A percentile compares a stretch with the other conserved stretches of the same genome.
phyloP scores from a whole-genome alignment of 495 filamentous ascomycete species.

The Hypoxylon cercidicola region DNA sequence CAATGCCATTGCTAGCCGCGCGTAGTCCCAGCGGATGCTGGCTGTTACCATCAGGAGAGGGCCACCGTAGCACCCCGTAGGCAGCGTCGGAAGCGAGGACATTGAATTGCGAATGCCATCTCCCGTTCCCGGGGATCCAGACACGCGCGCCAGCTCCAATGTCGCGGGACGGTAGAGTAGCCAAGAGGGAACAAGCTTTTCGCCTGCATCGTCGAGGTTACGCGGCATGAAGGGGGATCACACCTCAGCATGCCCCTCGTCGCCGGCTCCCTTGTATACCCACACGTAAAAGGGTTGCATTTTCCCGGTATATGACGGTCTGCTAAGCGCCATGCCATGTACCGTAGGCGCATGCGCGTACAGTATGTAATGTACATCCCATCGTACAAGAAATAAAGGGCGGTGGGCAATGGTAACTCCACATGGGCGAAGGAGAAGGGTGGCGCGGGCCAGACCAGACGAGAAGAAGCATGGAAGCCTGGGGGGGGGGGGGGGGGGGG shows the following conservation, averaged over 20 bases:
- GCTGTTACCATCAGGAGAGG: background rate
- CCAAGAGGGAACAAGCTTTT: conserved; percentile 45
- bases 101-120: too few relatives aligned
- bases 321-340: background rate
- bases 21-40: background rate
- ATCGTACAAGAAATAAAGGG: background rate
- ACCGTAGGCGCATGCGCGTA: conserved; percentile 6
- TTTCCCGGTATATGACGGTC: conserved; percentile 29
- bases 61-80: conserved; percentile 3
- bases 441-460: conserved; percentile 22
- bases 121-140: too few relatives aligned
- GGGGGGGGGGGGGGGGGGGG: too few relatives aligned
- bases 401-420: conserved; percentile 25
- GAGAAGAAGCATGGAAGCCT: conserved; percentile 15
- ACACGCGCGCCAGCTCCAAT: conserved; percentile 18
- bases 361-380: conserved; percentile 10
- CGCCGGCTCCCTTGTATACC: conserved; percentile 4
- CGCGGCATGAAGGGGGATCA: conserved; percentile 11
- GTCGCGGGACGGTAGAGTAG: conserved; percentile 34
- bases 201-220: conserved; percentile 33
- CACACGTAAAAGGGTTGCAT: conserved; percentile 16
- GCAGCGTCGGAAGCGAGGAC: background rate
- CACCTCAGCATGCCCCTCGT: too few relatives aligned
- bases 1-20: conserved; percentile 21
- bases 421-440: conserved; percentile 8